These are phyloP conservation scores for Stropharia rugosoannulata DNA, from an alignment of 768 basidiomycete species.

Conservation along the genomic window DNA sequence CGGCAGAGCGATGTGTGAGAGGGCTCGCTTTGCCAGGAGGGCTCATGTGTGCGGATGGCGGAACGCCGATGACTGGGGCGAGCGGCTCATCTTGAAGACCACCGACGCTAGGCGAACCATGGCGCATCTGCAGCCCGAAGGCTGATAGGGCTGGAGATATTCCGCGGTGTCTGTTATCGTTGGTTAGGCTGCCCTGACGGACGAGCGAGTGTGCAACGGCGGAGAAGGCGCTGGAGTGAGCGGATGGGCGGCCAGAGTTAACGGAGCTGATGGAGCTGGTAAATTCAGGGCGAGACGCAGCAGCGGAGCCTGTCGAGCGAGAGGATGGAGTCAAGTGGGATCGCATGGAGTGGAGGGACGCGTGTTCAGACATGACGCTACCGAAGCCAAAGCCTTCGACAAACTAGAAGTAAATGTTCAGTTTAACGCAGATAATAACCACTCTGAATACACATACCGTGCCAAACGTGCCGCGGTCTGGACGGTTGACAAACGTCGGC, in stretches of 20 bases:
- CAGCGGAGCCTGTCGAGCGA: slow-evolving; percentile 53
- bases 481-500: slow-evolving; percentile 27
- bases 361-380: slow-evolving; percentile 52
- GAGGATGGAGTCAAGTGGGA: slow-evolving; percentile 53
- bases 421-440: not conserved
- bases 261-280: slow-evolving; percentile 45
- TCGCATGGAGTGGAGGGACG: slow-evolving; percentile 63
- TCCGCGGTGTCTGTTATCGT: slow-evolving; percentile 40
- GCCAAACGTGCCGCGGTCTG: slow-evolving; percentile 61
- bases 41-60: slow-evolving; percentile 17
- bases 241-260: slow-evolving; percentile 53
- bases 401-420: slow-evolving; percentile 1
- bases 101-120: slow-evolving; percentile 11
- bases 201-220: slow-evolving; percentile 37
- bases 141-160: slow-evolving; percentile 52
- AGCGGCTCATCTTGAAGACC: not conserved
- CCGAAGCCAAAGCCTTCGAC: slow-evolving; percentile 44
- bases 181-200: slow-evolving; percentile 53
- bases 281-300: slow-evolving; percentile 43
- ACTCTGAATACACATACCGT: slow-evolving; percentile 40
- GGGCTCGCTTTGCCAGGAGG: slow-evolving; percentile 9
- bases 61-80: slow-evolving; percentile 15
- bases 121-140: slow-evolving; percentile 36
- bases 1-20: slow-evolving; percentile 5
- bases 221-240: slow-evolving; percentile 32